Base-by-base conservation (phyloP, 2,329 filamentous ascomycete genomes). In the Aspergillus fijiensis region DNA sequence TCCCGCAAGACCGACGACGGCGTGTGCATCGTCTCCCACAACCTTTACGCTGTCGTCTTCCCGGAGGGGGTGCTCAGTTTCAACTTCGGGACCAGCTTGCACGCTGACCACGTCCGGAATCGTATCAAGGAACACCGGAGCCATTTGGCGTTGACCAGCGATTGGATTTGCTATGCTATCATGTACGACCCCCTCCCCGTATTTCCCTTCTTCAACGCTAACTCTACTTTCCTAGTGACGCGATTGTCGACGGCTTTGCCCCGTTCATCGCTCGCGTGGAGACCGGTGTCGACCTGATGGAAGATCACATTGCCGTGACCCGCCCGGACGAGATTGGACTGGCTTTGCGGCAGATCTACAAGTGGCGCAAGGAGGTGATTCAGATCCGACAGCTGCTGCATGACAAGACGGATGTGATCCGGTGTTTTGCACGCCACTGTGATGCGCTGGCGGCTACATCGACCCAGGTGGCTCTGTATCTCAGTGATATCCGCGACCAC, bases 101-200 rank as follows among this genome's bases (percentile, higher is more conserved):
- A 97, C 74, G 90, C 92, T 9, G 85, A 87, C 31, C 90, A 94
- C 63, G 93, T 97, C n/a, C 87, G 92, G 65, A 91, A 89, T 79
- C 87, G 94, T 71, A 97, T 98, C 69, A 88, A 90, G 16, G 88
- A 91, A 65, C 82, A 97, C 55, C 92, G 95, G 72, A 94, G 97
- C 70, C 96, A 96, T 71, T 88, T 97, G 69, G 88, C 91, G 63
- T 82, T 97, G 51, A 96, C 91, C 71, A 92, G 92, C 67, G 94
- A 98, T 78, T 98, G 94, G 92, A 94, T 97, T 68, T 97, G 93
- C 80, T 98, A 98, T 73, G 94, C 94, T 45, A 82, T 98, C 65
- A 97, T 97, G 88, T 91, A 82, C 80, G 87, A 78, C 39, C 12
- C 5, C 10, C 21, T 56, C 4, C 5, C 2, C 10, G 2, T 12